Conservation (phyloP, 2,329 filamentous ascomycete genomes). For the Neonectria sp. region DNA sequence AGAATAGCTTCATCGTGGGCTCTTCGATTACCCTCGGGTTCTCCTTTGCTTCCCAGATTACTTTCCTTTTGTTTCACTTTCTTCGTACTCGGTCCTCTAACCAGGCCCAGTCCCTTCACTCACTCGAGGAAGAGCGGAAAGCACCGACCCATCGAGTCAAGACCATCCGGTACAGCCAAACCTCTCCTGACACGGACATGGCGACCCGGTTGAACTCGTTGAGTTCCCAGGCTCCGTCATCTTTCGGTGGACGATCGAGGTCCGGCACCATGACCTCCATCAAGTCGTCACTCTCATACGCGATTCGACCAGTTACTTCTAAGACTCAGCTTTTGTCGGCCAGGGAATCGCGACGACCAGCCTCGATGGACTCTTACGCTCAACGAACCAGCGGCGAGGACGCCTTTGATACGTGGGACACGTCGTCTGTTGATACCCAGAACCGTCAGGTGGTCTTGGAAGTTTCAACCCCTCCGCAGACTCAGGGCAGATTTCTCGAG, state of each 20-base stretch:
- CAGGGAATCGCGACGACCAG: conserved; percentile 59
- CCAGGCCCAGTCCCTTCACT: conserved; percentile 40
- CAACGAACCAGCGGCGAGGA: conserved; percentile 64
- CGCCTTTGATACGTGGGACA: conserved; percentile 83
- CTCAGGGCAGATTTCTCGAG: conserved; percentile 72
- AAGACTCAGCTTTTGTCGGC: conserved; percentile 66
- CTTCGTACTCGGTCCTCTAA: conserved; percentile 52
- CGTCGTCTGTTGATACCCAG: conserved; percentile 75
- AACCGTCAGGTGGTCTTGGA: conserved; percentile 71
- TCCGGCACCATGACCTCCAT: conserved; percentile 47
- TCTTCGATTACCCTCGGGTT: conserved; percentile 62
- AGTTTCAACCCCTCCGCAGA: conserved; percentile 59
- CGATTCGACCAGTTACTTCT: conserved; percentile 70
- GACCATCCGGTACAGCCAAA: conserved; percentile 67
- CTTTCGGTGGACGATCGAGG: conserved; percentile 52
- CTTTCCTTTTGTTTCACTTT: conserved; percentile 64
- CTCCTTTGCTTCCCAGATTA: conserved; percentile 63
- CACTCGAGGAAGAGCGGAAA: conserved; percentile 41
- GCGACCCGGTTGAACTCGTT: conserved; percentile 53
- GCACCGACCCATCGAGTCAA: conserved; percentile 58
- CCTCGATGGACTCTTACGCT: conserved; percentile 64
- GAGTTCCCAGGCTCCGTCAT: conserved; percentile 59
- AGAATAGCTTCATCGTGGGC: conserved; percentile 58
- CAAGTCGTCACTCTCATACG: conserved; percentile 59
- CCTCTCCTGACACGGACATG: conserved; percentile 53